A percentile compares a stretch with the other conserved stretches of the same genome.
These are phyloP conservation scores for Spiraea crenata DNA, from an alignment of 331 rosid genomes.

Conservation along the genomic window DNA sequence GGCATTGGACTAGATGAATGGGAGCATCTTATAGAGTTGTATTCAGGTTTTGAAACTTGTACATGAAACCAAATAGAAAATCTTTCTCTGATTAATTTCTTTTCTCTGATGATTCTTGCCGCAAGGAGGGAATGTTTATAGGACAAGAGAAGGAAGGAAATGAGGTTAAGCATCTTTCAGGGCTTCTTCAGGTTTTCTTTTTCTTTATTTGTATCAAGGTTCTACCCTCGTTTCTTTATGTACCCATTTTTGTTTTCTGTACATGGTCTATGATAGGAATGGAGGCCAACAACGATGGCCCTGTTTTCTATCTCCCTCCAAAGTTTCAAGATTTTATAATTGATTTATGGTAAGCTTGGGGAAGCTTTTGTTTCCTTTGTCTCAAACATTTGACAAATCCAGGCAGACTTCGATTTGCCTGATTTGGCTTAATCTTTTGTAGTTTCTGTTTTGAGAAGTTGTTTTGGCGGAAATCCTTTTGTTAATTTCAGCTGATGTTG, in stretches of 20 bases:
- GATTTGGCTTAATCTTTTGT: too few relatives aligned
- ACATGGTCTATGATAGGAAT: neutral
- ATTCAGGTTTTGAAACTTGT: constrained; percentile 23
- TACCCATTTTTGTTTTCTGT: neutral
- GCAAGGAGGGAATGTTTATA: constrained; percentile 21
- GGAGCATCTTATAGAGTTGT: neutral
- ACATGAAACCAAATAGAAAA: neutral
- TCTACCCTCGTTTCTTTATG: too few relatives aligned
- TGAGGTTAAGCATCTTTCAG: neutral
- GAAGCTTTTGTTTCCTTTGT: too few relatives aligned
- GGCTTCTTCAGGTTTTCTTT: neutral
- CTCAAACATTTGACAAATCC: too few relatives aligned
- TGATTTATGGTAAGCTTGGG: too few relatives aligned
- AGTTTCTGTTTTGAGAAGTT: too few relatives aligned
- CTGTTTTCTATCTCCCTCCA: neutral
- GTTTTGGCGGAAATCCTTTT: too few relatives aligned
- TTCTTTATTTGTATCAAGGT: neutral
- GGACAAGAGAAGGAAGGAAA: neutral
- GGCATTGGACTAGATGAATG: neutral
- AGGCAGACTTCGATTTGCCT: too few relatives aligned
- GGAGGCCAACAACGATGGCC: neutral
- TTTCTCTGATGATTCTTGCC: constrained; percentile 18
- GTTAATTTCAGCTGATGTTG: too few relatives aligned
- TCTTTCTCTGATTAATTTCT: too few relatives aligned
- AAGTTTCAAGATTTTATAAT: too few relatives aligned